Evolutionary conservation across 805 yeast species (phyloP), one percentile per base, ranked within the genome.

Genomic region (Candida jianshihensis): DNA sequence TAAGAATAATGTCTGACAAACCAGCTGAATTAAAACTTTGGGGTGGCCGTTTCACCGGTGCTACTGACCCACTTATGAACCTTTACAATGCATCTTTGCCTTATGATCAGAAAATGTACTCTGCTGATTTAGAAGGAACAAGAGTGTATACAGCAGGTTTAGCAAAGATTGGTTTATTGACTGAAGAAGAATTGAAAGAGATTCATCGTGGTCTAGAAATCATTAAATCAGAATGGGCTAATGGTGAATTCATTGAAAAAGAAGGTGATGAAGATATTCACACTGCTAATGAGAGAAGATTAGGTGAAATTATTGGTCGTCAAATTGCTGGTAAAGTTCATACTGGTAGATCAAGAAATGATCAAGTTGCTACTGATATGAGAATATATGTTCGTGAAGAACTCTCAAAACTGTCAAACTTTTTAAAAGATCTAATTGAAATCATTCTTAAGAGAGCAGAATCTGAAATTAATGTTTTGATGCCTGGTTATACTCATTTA

Each of bases 281-380:
- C 60, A 92, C 99, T 30, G 98, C 98, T 30, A 92, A 92, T 57
- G 99, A 92, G 67, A 84, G 99, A 66, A 75, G 98, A 55, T 69
- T 92, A 44, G 98, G 99, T 34, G 99, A 92, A 64, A 67, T 92
- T 36, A 92, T 92, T 53, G 99, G 98, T 38, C 79, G 78, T 53
- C 78, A 77, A 37, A 90, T 92, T 57, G 85, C 97, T 13, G 99
- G 99, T 28, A 92, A 92, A 54, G 97, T 92, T 21, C 99, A 92
- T 61, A 92, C 99, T n/a, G 99, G 99, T 43, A 78, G 99, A 58
- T 85, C 96, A 32, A 80, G 99, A 72, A 92, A 92, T 56, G 99
- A 92, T 61, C 99, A 92, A 68, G 97, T 89, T 35, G 98, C 96
- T 31, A 90, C 97, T n/a, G 98, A 92, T 57, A 86, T 92, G 95